Percentiles rank a stretch among this genome's conserved stretches.
Conservation (phyloP, 768 basidiomycete genomes). For the Auricularia heimuer region DNA sequence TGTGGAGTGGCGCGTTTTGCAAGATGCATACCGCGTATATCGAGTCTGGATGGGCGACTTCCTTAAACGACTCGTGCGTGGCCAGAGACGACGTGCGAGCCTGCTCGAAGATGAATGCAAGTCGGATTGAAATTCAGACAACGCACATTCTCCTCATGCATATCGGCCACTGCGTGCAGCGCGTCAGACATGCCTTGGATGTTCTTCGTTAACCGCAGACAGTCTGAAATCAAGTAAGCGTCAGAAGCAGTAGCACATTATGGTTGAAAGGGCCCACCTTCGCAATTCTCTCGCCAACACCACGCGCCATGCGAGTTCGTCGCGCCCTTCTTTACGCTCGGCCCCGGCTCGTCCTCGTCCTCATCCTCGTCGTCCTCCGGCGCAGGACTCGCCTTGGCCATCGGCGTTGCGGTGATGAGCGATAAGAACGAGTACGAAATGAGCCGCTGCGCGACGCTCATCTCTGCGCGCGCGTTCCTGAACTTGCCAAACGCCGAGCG, state of each 20-base stretch:
- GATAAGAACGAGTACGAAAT: constrained; percentile 67
- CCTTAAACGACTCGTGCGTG: constrained; percentile 68
- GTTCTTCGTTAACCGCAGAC: constrained; percentile 67
- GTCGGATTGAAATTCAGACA: neutral
- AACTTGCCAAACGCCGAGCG: constrained; percentile 51
- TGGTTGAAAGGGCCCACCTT: constrained; percentile 31
- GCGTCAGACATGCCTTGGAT: constrained; percentile 68
- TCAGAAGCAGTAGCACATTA: neutral
- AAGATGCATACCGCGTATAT: constrained; percentile 48
- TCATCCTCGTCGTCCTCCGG: constrained; percentile 40
- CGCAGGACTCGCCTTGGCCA: constrained; percentile 35
- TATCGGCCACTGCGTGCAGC: constrained; percentile 62
- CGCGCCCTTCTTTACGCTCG: constrained; percentile 39
- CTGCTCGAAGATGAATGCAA: constrained; percentile 28
- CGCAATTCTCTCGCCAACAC: constrained; percentile 78
- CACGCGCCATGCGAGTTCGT: constrained; percentile 68
- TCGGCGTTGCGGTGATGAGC: constrained; percentile 59
- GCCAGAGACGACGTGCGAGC: constrained; percentile 62
- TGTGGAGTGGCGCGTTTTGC: neutral
- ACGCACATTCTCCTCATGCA: constrained; percentile 71
- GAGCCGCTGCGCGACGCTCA: constrained; percentile 66
- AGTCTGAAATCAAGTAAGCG: constrained; percentile 34
- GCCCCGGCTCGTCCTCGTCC: constrained; percentile 20
- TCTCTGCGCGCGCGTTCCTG: constrained; percentile 63
- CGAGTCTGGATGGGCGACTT: constrained; percentile 63